phyloP scores from a whole-genome alignment of 2,329 filamentous ascomycete species.

The Didymella keratinophila region DNA sequence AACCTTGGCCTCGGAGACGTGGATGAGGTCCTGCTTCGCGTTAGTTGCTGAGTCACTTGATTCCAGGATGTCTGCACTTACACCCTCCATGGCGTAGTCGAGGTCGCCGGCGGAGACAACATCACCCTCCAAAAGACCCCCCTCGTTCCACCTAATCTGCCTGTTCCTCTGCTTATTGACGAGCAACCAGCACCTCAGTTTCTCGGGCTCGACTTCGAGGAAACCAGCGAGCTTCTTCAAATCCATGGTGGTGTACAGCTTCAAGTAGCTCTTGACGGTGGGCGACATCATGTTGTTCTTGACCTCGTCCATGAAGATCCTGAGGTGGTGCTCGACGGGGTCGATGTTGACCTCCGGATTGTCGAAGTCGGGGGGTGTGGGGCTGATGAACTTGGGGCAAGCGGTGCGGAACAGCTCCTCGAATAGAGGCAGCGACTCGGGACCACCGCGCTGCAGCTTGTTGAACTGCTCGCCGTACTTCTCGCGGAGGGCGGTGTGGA shows the following conservation, averaged over 20 bases:
- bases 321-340: constrained; percentile 94
- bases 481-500: constrained; percentile 96
- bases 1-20: constrained; percentile 98
- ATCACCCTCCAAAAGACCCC: constrained; percentile 89
- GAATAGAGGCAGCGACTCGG: constrained; percentile 93
- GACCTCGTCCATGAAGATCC: constrained; percentile 99
- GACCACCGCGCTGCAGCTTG: constrained; percentile 94
- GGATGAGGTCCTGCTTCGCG: constrained; percentile 80
- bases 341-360: constrained; percentile 96
- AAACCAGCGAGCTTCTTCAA: constrained; percentile 97
- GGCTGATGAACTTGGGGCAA: constrained; percentile 99
- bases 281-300: constrained; percentile 99
- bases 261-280: constrained; percentile 97
- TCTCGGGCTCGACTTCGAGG: constrained; percentile 95
- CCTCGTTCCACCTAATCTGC: constrained; percentile 93
- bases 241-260: constrained; percentile 99
- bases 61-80: constrained; percentile 59
- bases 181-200: constrained; percentile 89
- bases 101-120: constrained; percentile 92
- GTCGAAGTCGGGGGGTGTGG: constrained; percentile 96
- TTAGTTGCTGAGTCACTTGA: constrained; percentile 28
- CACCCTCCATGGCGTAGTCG: constrained; percentile 95
- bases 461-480: constrained; percentile 99
- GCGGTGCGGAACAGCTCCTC: constrained; percentile 97
- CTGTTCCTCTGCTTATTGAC: constrained; percentile 99